Conservation (phyloP, 1,284 basidiomycete genomes). For the Pseudozyma thailandica region DNA sequence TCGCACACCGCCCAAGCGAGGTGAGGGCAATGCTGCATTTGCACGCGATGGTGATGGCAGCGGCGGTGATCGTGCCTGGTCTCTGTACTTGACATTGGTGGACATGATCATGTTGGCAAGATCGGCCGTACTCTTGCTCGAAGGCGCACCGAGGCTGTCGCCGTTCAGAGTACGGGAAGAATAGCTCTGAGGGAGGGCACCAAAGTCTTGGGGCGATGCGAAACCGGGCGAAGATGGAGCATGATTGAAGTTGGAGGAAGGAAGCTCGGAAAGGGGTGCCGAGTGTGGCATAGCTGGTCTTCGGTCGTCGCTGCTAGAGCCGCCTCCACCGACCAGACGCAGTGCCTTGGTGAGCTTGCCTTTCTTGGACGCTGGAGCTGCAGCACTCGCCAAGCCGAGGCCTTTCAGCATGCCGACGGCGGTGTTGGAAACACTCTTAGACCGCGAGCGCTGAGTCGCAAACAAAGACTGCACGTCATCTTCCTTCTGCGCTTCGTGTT, state of each 20-base stretch:
- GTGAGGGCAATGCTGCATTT: conserved; percentile 18
- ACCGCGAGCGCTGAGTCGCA: conserved; percentile 44
- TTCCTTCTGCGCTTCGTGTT: conserved; percentile 35
- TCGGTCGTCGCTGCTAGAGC: conserved; percentile 9
- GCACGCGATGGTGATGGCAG: conserved; percentile 20
- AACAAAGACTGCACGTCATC: conserved; percentile 30
- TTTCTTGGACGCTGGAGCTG: conserved; percentile 52
- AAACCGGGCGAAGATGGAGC: conserved; percentile 4
- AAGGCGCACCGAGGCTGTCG: background rate
- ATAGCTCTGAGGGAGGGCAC: conserved; percentile 16
- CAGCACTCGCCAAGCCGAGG: conserved; percentile 51
- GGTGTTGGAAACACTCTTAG: conserved; percentile 56
- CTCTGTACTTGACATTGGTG: conserved; percentile 26
- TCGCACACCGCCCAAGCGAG: conserved; percentile 28
- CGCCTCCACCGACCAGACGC: conserved; percentile 37
- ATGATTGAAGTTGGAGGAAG: conserved; percentile 7
- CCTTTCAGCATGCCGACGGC: conserved; percentile 62
- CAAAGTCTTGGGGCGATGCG: background rate
- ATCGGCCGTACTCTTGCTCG: conserved; percentile 18
- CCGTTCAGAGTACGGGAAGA: conserved; percentile 21
- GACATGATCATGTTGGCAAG: conserved; percentile 30
- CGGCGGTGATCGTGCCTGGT: conserved; percentile 35
- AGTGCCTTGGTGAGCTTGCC: conserved; percentile 58
- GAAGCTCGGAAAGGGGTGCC: conserved; percentile 20
- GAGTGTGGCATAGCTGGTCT: conserved; percentile 4